These are phyloP conservation scores for Triticum turgidum DNA, from an alignment of 176 grass and related monocot genomes.

Conservation along the genomic window DNA sequence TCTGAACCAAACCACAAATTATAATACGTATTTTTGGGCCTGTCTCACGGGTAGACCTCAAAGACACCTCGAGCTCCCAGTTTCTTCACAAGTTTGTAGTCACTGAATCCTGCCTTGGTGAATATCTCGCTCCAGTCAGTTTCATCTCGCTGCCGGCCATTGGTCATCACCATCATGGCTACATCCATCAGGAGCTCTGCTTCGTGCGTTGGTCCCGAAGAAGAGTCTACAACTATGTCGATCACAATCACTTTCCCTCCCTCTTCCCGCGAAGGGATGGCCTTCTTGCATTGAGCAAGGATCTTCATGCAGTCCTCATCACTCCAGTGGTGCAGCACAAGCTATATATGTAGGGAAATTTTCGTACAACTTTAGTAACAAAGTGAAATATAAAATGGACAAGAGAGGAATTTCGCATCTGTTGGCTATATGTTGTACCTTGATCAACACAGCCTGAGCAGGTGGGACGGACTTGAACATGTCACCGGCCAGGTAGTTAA, in stretches of 20 bases:
- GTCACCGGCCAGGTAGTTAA: conserved; percentile 31
- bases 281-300: conserved; percentile 42
- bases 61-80: not conserved
- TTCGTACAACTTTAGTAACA: not conserved
- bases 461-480: conserved; percentile 47
- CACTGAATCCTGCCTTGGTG: not conserved
- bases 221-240: conserved; percentile 32
- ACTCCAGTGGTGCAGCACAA: conserved; percentile 33
- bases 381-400: not conserved
- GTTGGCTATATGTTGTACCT: conserved; percentile 2
- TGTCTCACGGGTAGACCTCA: conserved; percentile 9
- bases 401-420: not conserved
- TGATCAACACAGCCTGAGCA: conserved; percentile 37
- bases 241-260: conserved; percentile 54
- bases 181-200: conserved; percentile 37
- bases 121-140: conserved; percentile 25
- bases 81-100: conserved; percentile 11
- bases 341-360: not conserved
- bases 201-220: conserved; percentile 22
- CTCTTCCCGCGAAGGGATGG: conserved; percentile 19
- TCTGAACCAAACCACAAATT: not conserved
- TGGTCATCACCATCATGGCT: conserved; percentile 31
- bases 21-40: not conserved
- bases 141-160: conserved; percentile 36
- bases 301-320: conserved; percentile 54